Evolutionary conservation across 768 basidiomycete species (phyloP).

Genomic region (Trametes cinnabarina): DNA sequence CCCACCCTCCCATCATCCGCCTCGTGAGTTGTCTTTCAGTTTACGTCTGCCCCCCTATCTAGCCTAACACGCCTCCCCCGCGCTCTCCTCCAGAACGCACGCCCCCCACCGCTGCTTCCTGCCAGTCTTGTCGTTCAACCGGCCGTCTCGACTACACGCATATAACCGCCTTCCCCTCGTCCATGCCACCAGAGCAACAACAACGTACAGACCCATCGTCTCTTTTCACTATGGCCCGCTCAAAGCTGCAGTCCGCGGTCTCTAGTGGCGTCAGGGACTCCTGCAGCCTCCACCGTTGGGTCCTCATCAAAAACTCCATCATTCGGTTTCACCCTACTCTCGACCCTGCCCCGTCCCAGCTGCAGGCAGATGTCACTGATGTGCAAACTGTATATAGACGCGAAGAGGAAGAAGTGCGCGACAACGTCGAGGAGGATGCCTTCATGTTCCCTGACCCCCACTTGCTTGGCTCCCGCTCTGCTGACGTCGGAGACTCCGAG

Average conservation of each 20-base stretch:
- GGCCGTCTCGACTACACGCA: slow-evolving; percentile 34
- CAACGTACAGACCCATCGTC: slow-evolving; percentile 46
- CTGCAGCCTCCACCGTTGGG: slow-evolving; percentile 82
- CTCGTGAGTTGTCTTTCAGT: slow-evolving; percentile 14
- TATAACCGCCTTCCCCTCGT: slow-evolving; percentile 18
- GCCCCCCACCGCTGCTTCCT: slow-evolving; percentile 2
- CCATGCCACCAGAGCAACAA: slow-evolving; percentile 21
- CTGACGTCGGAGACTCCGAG: slow-evolving; percentile 54
- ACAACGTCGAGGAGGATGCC: slow-evolving; percentile 57
- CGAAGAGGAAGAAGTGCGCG: slow-evolving; percentile 44
- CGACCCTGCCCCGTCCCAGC: slow-evolving; percentile 29
- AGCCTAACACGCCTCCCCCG: not conserved
- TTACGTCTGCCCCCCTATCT: slow-evolving; percentile 2
- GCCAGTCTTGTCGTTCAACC: slow-evolving; percentile 29
- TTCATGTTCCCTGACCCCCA: slow-evolving; percentile 83
- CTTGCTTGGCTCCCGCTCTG: slow-evolving; percentile 43
- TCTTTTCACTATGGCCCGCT: slow-evolving; percentile 64
- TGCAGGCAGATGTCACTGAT: slow-evolving; percentile 26
- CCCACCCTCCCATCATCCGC: slow-evolving; percentile 2
- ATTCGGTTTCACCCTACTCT: slow-evolving; percentile 47
- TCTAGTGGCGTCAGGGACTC: slow-evolving; percentile 55
- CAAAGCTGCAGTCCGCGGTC: slow-evolving; percentile 67
- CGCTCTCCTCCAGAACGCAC: slow-evolving; percentile 23
- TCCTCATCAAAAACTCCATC: slow-evolving; percentile 83
- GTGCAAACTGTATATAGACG: slow-evolving; percentile 36